Evolutionary conservation across 2,329 filamentous ascomycete genomes (phyloP).

Genomic region (Lachnellula suecica): DNA sequence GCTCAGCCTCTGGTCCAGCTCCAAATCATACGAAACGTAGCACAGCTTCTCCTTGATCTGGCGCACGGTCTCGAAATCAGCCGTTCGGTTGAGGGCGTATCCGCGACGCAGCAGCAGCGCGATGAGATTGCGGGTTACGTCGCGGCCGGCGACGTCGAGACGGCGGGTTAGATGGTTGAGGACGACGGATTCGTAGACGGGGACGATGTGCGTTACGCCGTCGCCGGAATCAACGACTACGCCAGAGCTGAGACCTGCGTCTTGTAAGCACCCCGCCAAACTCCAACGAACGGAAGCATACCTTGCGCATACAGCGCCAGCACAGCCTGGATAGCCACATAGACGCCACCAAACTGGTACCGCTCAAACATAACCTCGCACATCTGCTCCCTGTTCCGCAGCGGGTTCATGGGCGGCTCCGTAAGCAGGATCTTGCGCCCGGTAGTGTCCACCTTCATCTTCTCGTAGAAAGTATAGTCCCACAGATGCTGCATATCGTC

Average conservation of each 20-base stretch:
- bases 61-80: slow-evolving; percentile 97
- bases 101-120: slow-evolving; percentile 89
- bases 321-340: slow-evolving; percentile 97
- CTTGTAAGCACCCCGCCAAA: slow-evolving; percentile 11
- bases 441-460: slow-evolving; percentile 87
- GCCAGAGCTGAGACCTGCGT: slow-evolving; percentile 75
- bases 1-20: slow-evolving; percentile 91
- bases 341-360: slow-evolving; percentile 94
- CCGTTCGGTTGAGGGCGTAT: slow-evolving; percentile 95
- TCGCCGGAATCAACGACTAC: slow-evolving; percentile 99
- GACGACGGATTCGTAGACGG: slow-evolving; percentile 96
- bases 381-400: slow-evolving; percentile 97
- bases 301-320: slow-evolving; percentile 95
- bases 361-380: slow-evolving; percentile 98
- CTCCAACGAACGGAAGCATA: slow-evolving; percentile 36
- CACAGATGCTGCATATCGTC: slow-evolving; percentile 99
- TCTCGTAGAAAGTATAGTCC: slow-evolving; percentile 98
- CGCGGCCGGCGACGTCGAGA: slow-evolving; percentile 91
- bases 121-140: slow-evolving; percentile 98
- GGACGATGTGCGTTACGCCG: slow-evolving; percentile 97
- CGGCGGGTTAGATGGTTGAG: slow-evolving; percentile 94
- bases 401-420: slow-evolving; percentile 95
- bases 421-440: slow-evolving; percentile 97
- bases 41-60: slow-evolving; percentile 99
- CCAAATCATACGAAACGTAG: slow-evolving; percentile 97